Conservation (phyloP, 225 moss, liverwort and hornwort genomes). For the Polytrichum formosum region DNA sequence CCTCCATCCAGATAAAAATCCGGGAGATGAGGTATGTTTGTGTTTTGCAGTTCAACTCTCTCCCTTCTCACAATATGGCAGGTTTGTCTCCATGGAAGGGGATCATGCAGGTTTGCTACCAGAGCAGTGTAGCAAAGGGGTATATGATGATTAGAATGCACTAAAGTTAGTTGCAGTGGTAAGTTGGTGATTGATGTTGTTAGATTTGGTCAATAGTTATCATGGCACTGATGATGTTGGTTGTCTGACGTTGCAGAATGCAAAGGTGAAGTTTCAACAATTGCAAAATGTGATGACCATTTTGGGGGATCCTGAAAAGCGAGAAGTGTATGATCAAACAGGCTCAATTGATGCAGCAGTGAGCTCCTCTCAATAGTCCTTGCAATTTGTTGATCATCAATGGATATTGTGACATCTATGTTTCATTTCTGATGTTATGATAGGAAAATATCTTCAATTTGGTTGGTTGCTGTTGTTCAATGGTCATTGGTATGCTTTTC, state of each 20-base stretch:
- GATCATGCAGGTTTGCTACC: too few relatives aligned
- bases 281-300: constrained; percentile 88
- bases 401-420: neutral
- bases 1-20: constrained; percentile 95
- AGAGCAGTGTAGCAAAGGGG: too few relatives aligned
- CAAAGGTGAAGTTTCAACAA: constrained; percentile 96
- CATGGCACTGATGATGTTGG: neutral
- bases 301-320: constrained; percentile 82
- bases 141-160: too few relatives aligned
- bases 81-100: too few relatives aligned
- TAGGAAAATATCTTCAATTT: neutral
- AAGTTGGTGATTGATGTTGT: too few relatives aligned
- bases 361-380: constrained; percentile 2
- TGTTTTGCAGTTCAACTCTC: neutral
- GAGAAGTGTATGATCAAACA: constrained; percentile 83
- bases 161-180: too few relatives aligned
- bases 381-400: neutral
- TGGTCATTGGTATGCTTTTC: too few relatives aligned
- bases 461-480: neutral
- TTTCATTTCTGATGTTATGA: too few relatives aligned
- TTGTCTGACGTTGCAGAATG: constrained; percentile 45
- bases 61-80: neutral
- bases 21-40: constrained; percentile 63
- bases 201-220: neutral
- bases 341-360: constrained; percentile 84